A percentile compares a stretch with the other conserved stretches of the same genome.
Conservation (phyloP, 495 filamentous ascomycete genomes). For the Penicillium maclennaniae region DNA sequence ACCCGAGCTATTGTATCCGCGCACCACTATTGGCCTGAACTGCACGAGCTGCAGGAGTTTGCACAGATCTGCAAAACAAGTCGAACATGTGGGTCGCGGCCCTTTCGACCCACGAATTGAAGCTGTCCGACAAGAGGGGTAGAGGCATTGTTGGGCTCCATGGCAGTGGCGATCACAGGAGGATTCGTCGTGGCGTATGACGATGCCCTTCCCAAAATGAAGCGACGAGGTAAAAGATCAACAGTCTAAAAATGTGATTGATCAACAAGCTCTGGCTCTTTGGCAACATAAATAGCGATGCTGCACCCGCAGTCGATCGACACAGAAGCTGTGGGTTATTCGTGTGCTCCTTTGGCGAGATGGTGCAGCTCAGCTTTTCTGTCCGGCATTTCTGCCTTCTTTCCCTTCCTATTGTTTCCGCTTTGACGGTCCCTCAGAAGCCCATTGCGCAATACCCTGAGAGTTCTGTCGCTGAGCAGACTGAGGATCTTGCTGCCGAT, state of each 20-base stretch:
- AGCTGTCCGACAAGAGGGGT: background rate
- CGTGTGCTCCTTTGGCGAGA: background rate
- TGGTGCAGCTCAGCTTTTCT: background rate
- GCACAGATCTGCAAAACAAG: background rate
- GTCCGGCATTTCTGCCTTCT: background rate
- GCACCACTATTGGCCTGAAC: background rate
- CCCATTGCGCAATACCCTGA: background rate
- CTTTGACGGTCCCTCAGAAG: slow-evolving; percentile 5
- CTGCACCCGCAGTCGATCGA: background rate
- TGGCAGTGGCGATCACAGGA: background rate
- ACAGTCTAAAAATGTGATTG: background rate
- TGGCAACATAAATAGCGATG: background rate
- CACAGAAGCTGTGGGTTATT: background rate
- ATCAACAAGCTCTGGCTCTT: background rate
- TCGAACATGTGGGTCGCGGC: background rate
- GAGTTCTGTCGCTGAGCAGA: background rate
- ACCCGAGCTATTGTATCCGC: background rate
- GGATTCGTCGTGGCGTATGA: background rate
- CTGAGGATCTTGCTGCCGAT: background rate
- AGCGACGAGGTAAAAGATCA: background rate
- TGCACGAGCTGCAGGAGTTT: background rate
- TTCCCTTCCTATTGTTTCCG: background rate
- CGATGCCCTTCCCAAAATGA: background rate
- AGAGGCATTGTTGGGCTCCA: background rate
- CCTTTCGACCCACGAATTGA: background rate